Evolutionary conservation across 2,329 filamentous ascomycete genomes (phyloP), one percentile per base, ranked within the genome.

Genomic region (Pseudocercospora fijiensis): DNA sequence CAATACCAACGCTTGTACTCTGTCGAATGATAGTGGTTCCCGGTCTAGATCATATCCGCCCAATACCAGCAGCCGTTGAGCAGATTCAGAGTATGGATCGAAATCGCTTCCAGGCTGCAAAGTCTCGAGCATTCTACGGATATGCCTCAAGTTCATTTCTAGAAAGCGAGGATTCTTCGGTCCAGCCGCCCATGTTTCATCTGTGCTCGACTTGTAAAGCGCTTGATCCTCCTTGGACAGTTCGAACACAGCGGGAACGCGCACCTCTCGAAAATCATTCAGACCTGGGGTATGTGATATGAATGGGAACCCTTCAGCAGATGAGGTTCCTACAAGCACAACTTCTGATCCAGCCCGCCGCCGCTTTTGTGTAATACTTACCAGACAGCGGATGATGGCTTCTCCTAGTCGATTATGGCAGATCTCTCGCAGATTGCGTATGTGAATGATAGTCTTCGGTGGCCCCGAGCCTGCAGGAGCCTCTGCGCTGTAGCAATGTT

Each of bases 351-450:
- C 92, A 43, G 86, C 83, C 60, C 84, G 83, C 81, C 93, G 90
- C 63, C 88, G 84, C 64, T 85, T 84, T 70, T 93, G 88, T 26
- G 96, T 86, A 6, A 90, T 81, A 55, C 85, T 84, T 59, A 90
- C 87, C 11, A 99, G 79, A 63, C 88, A 86, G 45, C 82, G 80
- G 7, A 97, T 78, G 30, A 98, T 84, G 22, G 85, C 83, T 1
- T 85, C 82, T 10, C 92, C 91, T 63, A 91, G 87, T 5, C 84
- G 76, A 0, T 90, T 88, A 72, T 85, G 84, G 70, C 84, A 86
- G 8, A 99, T 82, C 67, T 96, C 91, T 59, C 90, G 87, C 72
- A 92, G 90, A 74, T 98, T 91, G 73, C 79, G 70, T 91, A 91
- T 43, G 96, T 82, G 63, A 4, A 98, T 88, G 7, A 92, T 82